Conservation (phyloP, 2,329 filamentous ascomycete genomes). For the Cladorrhinum sp. region DNA sequence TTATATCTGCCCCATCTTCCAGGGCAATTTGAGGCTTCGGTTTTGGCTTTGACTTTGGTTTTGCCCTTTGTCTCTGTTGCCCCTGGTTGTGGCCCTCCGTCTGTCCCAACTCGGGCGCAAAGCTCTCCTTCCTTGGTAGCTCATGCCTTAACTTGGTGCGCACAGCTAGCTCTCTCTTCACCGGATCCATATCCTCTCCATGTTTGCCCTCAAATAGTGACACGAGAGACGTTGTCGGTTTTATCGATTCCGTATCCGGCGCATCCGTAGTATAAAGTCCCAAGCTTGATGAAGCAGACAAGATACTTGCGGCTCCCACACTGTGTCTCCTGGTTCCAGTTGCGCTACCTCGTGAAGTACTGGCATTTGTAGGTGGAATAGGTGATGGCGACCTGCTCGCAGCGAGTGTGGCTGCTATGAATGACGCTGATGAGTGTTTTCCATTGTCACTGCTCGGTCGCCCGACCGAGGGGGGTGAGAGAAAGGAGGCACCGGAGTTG, state of each 20-base stretch:
- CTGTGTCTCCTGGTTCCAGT: constrained; percentile 12
- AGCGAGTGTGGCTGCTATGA: constrained; percentile 60
- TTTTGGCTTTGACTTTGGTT: constrained; percentile 30
- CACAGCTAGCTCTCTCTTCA: constrained; percentile 29
- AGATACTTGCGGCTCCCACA: constrained; percentile 27
- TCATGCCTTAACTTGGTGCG: constrained; percentile 19
- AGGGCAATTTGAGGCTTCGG: constrained; percentile 28
- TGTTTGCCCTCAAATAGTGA: constrained; percentile 62
- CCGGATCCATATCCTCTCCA: constrained; percentile 31
- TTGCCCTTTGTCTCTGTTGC: constrained; percentile 1
- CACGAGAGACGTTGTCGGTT: constrained; percentile 63
- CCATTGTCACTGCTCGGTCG: constrained; percentile 31
- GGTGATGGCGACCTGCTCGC: constrained; percentile 59
- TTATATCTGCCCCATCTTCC: not conserved
- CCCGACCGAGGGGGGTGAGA: constrained; percentile 21
- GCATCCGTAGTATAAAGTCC: constrained; percentile 32
- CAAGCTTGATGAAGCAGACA: constrained; percentile 28
- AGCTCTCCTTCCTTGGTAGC: constrained; percentile 32
- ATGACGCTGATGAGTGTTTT: constrained; percentile 43
- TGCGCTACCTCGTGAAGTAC: not conserved
- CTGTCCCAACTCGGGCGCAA: constrained; percentile 20
- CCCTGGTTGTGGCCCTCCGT: not conserved
- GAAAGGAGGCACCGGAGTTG: constrained; percentile 8
- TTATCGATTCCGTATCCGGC: constrained; percentile 57
- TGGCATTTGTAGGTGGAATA: constrained; percentile 31